Evolutionary conservation across 2,329 filamentous ascomycete species (phyloP).

Genomic region (Colletotrichum sp.): DNA sequence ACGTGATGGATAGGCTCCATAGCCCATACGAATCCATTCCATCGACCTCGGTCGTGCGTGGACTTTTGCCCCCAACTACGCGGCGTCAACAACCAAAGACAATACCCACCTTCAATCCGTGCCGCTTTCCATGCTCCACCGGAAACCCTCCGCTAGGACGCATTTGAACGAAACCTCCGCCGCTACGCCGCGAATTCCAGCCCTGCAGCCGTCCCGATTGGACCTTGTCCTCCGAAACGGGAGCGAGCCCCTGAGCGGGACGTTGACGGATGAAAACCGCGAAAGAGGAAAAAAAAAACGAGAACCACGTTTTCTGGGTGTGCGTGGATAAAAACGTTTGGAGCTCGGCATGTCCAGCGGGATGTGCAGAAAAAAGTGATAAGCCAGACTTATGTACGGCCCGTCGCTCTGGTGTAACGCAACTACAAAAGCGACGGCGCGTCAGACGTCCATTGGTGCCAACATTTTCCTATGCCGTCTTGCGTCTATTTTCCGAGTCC

Average conservation of each 20-base stretch:
- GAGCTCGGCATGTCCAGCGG: not conserved
- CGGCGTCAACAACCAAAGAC: not conserved
- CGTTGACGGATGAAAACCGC: not conserved
- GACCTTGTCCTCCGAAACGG: not conserved
- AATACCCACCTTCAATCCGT: not conserved
- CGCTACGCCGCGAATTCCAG: constrained; percentile 3
- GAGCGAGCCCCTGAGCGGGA: not conserved
- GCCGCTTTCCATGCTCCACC: not conserved
- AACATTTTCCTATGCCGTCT: not conserved
- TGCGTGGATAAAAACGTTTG: not conserved
- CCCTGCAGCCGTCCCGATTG: not conserved
- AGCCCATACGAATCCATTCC: not conserved
- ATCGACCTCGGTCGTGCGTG: not conserved
- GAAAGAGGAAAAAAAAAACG: not conserved
- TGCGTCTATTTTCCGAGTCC: not conserved
- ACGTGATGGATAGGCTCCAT: not conserved
- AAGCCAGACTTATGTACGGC: not conserved
- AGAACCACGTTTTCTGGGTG: not conserved
- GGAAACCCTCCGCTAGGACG: not conserved
- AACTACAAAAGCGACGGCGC: not conserved
- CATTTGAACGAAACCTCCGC: constrained; percentile 8
- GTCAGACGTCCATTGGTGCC: not conserved
- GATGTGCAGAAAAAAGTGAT: not conserved
- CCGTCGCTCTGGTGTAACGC: not conserved
- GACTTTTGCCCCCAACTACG: not conserved